A percentile compares a stretch with the other conserved stretches of the same genome.
Conservation (phyloP, 148 eudicot species). For the Salicornia ramosissima region DNA sequence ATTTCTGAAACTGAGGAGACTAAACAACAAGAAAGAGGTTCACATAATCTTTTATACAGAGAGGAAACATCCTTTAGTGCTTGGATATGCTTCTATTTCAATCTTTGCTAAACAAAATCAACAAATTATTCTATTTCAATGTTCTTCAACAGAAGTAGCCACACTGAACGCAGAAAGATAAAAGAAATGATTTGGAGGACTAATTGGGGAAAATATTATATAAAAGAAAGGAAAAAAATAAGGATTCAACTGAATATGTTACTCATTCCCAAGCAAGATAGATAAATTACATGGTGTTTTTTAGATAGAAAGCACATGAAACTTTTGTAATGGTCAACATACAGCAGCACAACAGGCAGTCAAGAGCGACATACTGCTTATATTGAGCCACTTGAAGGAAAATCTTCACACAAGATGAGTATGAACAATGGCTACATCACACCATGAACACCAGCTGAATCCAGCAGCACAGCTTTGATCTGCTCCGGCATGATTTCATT, state of each 20-base stretch:
- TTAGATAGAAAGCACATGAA: neutral
- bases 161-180: neutral
- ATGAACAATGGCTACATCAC: conserved; percentile 30
- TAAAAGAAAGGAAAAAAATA: neutral
- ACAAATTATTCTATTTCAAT: no score
- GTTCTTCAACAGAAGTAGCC: neutral
- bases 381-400: conserved; percentile 1
- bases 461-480: conserved; percentile 62
- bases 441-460: conserved; percentile 61
- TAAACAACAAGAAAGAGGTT: no score
- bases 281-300: neutral
- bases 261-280: neutral
- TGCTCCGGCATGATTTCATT: conserved; percentile 60
- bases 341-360: neutral
- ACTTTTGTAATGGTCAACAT: neutral
- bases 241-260: neutral
- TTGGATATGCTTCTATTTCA: no score
- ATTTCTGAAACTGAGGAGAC: no score
- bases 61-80: no score
- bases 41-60: no score
- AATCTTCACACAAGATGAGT: neutral
- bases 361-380: neutral
- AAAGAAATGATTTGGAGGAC: neutral
- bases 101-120: no score
- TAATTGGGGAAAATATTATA: neutral